phyloP scores from a whole-genome alignment of 371 early-diverging fungal species.

The Basidiobolus meristosporus region DNA sequence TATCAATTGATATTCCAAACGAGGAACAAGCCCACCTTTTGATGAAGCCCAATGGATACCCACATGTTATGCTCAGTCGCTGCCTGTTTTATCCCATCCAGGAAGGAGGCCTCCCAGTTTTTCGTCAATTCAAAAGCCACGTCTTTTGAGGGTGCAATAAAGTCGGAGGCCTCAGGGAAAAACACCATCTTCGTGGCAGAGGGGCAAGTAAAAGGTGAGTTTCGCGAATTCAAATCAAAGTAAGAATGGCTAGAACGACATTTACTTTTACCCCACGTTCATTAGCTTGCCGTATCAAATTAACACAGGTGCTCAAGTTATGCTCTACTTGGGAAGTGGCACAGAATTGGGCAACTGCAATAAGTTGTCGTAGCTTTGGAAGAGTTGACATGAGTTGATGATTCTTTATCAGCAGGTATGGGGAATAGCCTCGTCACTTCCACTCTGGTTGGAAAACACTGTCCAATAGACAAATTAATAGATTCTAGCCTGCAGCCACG shows the following conservation, averaged over 20 bases:
- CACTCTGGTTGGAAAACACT: no score
- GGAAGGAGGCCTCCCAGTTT: slow-evolving; percentile 16
- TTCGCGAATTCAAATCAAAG: not conserved
- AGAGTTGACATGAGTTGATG: no score
- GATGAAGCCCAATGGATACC: slow-evolving; percentile 64
- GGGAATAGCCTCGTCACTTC: no score
- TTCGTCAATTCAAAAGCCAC: slow-evolving; percentile 25
- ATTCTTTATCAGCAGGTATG: no score
- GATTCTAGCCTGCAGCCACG: no score
- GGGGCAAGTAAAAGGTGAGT: not conserved
- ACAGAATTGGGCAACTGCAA: slow-evolving; percentile 43
- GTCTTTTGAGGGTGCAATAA: slow-evolving; percentile 29
- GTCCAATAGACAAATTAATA: no score
- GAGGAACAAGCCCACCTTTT: slow-evolving; percentile 13
- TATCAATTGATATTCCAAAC: not conserved
- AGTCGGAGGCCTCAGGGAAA: slow-evolving; percentile 72
- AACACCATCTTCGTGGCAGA: slow-evolving; percentile 34
- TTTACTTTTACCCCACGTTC: slow-evolving; percentile 27
- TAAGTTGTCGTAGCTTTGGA: no score
- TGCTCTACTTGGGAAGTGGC: slow-evolving; percentile 21
- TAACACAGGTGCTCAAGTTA: slow-evolving; percentile 26
- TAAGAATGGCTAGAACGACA: not conserved
- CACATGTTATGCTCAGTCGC: slow-evolving; percentile 37
- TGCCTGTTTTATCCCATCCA: slow-evolving; percentile 25
- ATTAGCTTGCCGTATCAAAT: slow-evolving; percentile 33